Evolutionary conservation across 352 stramenopile genomes (phyloP), one percentile per base, ranked within the genome.

Genomic region (Aphanomyces astaci): DNA sequence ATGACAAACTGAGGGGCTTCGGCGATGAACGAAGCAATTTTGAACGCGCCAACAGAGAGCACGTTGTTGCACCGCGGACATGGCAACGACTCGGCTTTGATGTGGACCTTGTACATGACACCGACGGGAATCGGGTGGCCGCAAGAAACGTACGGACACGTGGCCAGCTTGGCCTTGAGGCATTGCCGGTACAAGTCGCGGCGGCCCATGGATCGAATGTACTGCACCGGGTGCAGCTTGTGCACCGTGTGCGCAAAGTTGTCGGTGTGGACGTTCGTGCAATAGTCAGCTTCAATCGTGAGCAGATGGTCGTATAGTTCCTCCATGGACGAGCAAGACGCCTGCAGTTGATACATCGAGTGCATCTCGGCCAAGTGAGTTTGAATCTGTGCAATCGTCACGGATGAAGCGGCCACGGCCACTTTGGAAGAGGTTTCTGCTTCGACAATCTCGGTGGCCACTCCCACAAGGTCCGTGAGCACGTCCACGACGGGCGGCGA

Each of bases 231-330:
- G n/a, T 68, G 62, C 13, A 68, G 51, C 30, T 59, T 49, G 4
- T 59, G 40, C 43, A 68, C 62, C 13, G 39, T 59, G 46, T 68
- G 62, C 11, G 62, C 62, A 68, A 68, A 68, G 32, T 68, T 68
- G 28, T n/a, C 22, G 3, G 22, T 22, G 17, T 32, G 17, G 10
- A 17, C 28, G 31, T 33, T 43, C 27, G 2, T 25, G 51, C 22
- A 22, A 32, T 68, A 68, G 31, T 52, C 62, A 4, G 22, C 22
- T 48, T 68, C 62, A 13, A 68, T 22, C 4, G 19, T 17, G 19
- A 68, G 36, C 39, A 68, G 33, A 17, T 39, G 30, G 10, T 56
- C 48, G 51, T 68, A 68, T 4, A 68, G 33, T 15, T 25, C 33
- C 25, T 68, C 48, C 15, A 46, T 25, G 3, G 28, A 46, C 24